Evolutionary conservation across 1,284 basidiomycete genomes (phyloP).

Genomic region (Sanguinoderma infundibulare): DNA sequence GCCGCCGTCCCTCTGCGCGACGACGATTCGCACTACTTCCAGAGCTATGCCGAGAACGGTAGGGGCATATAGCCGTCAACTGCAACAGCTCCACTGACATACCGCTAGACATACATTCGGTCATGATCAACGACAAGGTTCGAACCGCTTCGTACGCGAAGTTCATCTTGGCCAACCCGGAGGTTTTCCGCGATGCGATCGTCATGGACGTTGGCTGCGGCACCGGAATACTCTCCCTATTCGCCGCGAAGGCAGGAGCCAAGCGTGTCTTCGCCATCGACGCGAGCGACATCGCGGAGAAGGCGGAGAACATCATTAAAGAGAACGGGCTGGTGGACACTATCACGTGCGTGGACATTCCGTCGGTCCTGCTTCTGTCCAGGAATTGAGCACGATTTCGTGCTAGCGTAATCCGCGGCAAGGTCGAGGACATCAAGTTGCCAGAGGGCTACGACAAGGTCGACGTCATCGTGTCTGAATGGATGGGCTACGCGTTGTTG

Average conservation of each 20-base stretch:
- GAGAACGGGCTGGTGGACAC: conserved; percentile 78
- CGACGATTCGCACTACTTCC: conserved; percentile 95
- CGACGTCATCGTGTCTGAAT: conserved; percentile 95
- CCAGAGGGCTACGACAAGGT: conserved; percentile 77
- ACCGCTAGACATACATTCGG: conserved; percentile 70
- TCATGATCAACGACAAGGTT: conserved; percentile 89
- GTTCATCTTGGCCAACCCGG: conserved; percentile 88
- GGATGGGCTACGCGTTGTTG: conserved; percentile 95
- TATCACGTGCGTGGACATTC: conserved; percentile 66
- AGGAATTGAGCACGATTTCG: background rate
- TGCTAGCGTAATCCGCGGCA: conserved; percentile 79
- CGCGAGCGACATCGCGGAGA: conserved; percentile 85
- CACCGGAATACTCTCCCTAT: conserved; percentile 91
- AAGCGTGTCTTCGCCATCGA: conserved; percentile 95
- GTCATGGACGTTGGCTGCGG: conserved; percentile 97
- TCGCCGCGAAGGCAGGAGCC: conserved; percentile 92
- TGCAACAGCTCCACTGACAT: background rate
- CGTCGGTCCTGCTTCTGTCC: background rate
- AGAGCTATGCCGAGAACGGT: conserved; percentile 94
- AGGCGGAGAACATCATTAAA: conserved; percentile 82
- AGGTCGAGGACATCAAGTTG: conserved; percentile 83
- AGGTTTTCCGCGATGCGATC: conserved; percentile 82
- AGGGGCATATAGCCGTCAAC: background rate
- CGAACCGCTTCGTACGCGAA: conserved; percentile 93
- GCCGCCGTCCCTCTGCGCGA: conserved; percentile 51